Evolutionary conservation across 2,329 filamentous ascomycete genomes (phyloP).

Genomic region (Daldinia eschscholtzii): DNA sequence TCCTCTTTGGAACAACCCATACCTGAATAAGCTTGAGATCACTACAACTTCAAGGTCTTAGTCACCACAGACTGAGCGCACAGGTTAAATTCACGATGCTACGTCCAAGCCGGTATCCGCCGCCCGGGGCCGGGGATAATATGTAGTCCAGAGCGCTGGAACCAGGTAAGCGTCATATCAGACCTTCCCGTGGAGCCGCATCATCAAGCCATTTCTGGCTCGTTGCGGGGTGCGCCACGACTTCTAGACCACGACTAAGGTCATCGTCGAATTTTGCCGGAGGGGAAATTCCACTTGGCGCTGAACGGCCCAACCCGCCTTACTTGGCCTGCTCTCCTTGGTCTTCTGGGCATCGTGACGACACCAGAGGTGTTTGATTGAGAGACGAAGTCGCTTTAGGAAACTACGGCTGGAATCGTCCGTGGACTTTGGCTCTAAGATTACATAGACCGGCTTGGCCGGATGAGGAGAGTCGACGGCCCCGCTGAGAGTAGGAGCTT

Average conservation of each 20-base stretch:
- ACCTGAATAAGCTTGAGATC: constrained; percentile 6
- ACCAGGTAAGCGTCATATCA: constrained; percentile 2
- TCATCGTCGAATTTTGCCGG: constrained; percentile 14
- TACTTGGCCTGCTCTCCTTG: constrained; percentile 4
- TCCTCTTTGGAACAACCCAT: not conserved
- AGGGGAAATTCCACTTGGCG: constrained; percentile 13
- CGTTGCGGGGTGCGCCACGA: not conserved
- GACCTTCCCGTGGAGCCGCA: constrained; percentile 7
- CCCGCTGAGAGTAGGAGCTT: not conserved
- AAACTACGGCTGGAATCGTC: constrained; percentile 1
- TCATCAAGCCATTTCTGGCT: not conserved
- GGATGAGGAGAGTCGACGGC: constrained; percentile 2
- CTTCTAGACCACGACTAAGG: constrained; percentile 17
- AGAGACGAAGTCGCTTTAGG: not conserved
- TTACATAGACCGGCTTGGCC: constrained; percentile 3
- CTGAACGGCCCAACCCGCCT: constrained; percentile 9
- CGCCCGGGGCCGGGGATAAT: not conserved
- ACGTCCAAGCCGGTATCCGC: constrained; percentile 6
- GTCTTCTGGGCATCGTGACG: constrained; percentile 16
- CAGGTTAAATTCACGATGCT: constrained; percentile 18
- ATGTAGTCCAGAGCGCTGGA: not conserved
- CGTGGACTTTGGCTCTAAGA: not conserved
- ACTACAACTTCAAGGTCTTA: not conserved
- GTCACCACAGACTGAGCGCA: constrained; percentile 1
- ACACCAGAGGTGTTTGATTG: not conserved